Base-by-base conservation (phyloP, 2,329 filamentous ascomycete genomes). In the Blastomyces parvus region DNA sequence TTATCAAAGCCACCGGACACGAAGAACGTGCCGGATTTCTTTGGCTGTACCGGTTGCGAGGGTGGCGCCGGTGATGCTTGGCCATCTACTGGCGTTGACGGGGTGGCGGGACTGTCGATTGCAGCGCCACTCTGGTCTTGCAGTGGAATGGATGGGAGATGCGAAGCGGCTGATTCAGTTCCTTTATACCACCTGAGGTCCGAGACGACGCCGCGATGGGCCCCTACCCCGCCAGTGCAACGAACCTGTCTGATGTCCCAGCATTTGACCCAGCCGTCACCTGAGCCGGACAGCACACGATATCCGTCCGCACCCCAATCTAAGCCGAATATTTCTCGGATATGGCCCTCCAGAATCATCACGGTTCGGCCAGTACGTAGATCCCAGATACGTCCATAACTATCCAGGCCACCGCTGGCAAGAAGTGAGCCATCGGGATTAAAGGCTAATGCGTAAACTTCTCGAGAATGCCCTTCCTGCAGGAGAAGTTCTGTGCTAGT, bases 161-260 rank as follows among this genome's bases (percentile, higher is more conserved):
- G 87, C 46, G 84, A 81, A 7, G 87, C 76, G 3, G 88, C 85
- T 60, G 90, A 88, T 72, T 96, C 92, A 1, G 84, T 79, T 1
- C 94, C 93, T 75, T 94, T 95, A 79, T 88, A 97, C 91, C 94
- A 97, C 66, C 91, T 83, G 66, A 99, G 78, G 74, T 99, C 94
- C 0, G 91, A 94, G 8, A 99, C 92, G 42, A 94, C 89, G 67
- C 91, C 93, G 59, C 86, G 88, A 74, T 99, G 94, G 7, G 94
- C 93, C 59, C 93, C 94, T 30, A 99, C 88, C 22, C 89, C 90
- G 14, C 90, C 93, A 0, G 85, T 88, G 66, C 87, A 87, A 69
- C 89, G 85, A 59, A 97, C 92, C 70, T 94, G 93, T 56, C 94
- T 86, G 61, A 99, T 83, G 73, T 99, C 94, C 94, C 94, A 99